These are phyloP conservation scores for Eryngium alpinum DNA, from an alignment of 140 eudicot genomes.

Conservation along the genomic window DNA sequence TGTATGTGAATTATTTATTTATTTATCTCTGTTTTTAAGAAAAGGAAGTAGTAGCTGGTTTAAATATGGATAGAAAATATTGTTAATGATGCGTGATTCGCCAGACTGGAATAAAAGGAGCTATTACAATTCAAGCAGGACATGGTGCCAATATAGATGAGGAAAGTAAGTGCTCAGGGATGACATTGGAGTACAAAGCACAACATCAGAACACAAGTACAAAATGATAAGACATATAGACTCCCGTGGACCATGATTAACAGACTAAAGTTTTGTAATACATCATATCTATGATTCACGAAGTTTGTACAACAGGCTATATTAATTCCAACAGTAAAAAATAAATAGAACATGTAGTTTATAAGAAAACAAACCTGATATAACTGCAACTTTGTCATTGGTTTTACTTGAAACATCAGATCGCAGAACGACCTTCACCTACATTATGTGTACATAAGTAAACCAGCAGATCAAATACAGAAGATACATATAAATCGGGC, in stretches of 20 bases:
- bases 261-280: not conserved
- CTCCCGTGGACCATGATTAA: not conserved
- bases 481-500: conserved; percentile 4
- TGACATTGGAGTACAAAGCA: not conserved
- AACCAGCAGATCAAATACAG: not conserved
- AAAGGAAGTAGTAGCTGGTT: not conserved
- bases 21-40: not conserved
- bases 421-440: conserved; percentile 92
- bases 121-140: not conserved
- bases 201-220: not conserved
- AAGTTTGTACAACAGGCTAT: not conserved
- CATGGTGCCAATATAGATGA: not conserved
- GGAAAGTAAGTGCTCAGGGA: not conserved
- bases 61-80: not conserved
- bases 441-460: conserved; percentile 3
- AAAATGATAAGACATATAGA: not conserved
- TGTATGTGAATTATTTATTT: not conserved
- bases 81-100: not conserved
- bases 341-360: not conserved
- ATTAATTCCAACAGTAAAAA: not conserved
- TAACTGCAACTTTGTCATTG: conserved; percentile 82
- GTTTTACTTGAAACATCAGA: conserved; percentile 67
- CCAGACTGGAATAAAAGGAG: not conserved
- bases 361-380: conserved; percentile 57
- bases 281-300: not conserved